Evolutionary conservation across 768 basidiomycete species (phyloP), one percentile per base, ranked within the genome.

Genomic region (Termitomyces sp.): DNA sequence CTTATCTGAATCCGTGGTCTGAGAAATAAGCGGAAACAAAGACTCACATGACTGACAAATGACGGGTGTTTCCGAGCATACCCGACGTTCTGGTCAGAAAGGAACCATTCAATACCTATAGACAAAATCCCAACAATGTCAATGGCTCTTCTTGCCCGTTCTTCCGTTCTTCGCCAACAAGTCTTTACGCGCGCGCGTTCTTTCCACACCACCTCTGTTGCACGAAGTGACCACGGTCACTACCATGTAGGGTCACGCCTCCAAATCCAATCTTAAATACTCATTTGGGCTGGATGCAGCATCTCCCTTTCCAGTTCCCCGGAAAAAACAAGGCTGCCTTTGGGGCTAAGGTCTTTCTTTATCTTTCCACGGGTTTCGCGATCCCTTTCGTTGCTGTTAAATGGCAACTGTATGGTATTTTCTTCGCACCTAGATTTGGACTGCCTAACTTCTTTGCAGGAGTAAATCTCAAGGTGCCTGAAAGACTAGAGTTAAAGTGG

Each of bases 321-420:
- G 77, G 74, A 19, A 70, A 78, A 55, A 82, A 79, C 54, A 83
- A 78, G 62, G 57, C 61, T n/a, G 58, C 69, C 11, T 84, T 82
- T 55, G 84, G 67, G 5, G 45, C 70, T 47, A 86, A 84, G 69
- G 58, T 84, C 50, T 58, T 65, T 24, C 51, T 66, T 6, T 82
- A 74, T 68, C 74, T 90, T 53, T 46, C 66, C 14, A 56, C 72
- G 12, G 88, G 87, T 12, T 87, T 88, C 68, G 68, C 77, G 54
- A 80, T 90, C 58, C 88, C 88, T 26, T 83, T 90, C 68, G 59
- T 77, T 52, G 87, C 87, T 5, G 72, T 80, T 5, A 68, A 64
- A 38, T 81, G 77, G 64, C 87, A 89, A 68, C 59, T 90, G 88
- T 90, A 61, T 60, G 88, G 74, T 17, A n/a, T 45, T 37, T 48